These are phyloP conservation scores for Xylariales sp. DNA, from an alignment of 2,329 filamentous ascomycete genomes.

Conservation along the genomic window DNA sequence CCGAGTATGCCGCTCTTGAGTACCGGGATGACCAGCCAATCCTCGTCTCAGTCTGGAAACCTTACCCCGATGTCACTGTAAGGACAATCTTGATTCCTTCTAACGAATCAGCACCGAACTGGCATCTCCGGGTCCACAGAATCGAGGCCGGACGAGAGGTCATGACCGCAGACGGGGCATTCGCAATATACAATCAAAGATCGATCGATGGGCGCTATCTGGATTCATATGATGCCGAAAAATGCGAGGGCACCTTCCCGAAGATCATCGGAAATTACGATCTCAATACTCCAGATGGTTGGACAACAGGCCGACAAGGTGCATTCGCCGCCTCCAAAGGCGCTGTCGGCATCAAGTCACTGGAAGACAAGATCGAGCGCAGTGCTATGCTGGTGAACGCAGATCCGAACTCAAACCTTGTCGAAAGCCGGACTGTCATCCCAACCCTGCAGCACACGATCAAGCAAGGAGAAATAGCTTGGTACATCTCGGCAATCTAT, in stretches of 20 bases:
- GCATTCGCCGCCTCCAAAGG: constrained; percentile 54
- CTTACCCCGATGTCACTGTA: constrained; percentile 64
- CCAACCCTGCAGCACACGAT: constrained; percentile 64
- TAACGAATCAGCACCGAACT: constrained; percentile 52
- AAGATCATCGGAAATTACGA: constrained; percentile 59
- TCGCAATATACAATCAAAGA: constrained; percentile 60
- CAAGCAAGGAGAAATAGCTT: constrained; percentile 50
- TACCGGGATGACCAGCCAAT: constrained; percentile 50
- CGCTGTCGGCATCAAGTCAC: constrained; percentile 52
- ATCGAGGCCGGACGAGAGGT: constrained; percentile 57
- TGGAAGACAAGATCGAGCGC: constrained; percentile 45
- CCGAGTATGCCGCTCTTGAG: constrained; percentile 60
- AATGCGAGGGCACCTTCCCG: constrained; percentile 46
- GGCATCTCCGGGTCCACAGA: constrained; percentile 64
- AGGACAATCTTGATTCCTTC: constrained; percentile 63
- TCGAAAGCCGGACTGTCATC: constrained; percentile 67
- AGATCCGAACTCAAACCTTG: constrained; percentile 74
- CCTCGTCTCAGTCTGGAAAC: constrained; percentile 65
- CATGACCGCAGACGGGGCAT: constrained; percentile 69
- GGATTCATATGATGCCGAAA: constrained; percentile 41
- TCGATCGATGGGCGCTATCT: constrained; percentile 44
- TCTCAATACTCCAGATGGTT: constrained; percentile 47
- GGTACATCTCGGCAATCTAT: constrained; percentile 69
- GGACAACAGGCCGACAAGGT: constrained; percentile 44
- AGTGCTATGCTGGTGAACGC: constrained; percentile 65